phyloP scores from a whole-genome alignment of 257 asterid genomes.

The Nicotiana paniculata region DNA sequence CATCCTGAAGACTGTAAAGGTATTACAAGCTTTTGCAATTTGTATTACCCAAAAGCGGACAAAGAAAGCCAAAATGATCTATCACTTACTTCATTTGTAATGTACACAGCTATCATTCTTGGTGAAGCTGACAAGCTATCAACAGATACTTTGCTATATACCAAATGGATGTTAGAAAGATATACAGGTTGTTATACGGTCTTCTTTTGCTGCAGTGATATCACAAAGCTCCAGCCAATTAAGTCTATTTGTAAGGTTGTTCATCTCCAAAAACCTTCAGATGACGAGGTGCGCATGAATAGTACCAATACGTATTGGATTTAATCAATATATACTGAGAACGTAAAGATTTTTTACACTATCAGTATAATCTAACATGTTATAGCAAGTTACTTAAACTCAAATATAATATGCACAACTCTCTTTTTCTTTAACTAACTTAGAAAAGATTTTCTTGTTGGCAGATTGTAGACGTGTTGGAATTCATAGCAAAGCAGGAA shows the following conservation, averaged over 20 bases:
- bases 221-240: constrained; percentile 54
- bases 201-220: constrained; percentile 79
- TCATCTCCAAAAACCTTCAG: constrained; percentile 71
- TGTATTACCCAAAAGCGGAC: not conserved
- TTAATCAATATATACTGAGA: not conserved
- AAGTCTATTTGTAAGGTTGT: constrained; percentile 54
- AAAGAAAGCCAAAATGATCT: not conserved
- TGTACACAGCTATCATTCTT: constrained; percentile 58
- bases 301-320: not conserved
- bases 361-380: not conserved
- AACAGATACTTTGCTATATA: constrained; percentile 52
- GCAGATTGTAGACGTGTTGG: constrained; percentile 60
- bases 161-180: constrained; percentile 72
- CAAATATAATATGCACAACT: not conserved
- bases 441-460: constrained; percentile 8
- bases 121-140: constrained; percentile 73
- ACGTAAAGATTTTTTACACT: not conserved
- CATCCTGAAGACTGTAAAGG: constrained; percentile 47
- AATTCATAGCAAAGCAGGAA: constrained; percentile 61
- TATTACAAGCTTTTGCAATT: constrained; percentile 13
- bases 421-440: constrained; percentile 2
- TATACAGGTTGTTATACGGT: constrained; percentile 58
- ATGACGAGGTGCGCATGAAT: constrained; percentile 44
- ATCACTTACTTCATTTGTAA: not conserved
- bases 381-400: not conserved